Conservation (phyloP, 148 eudicot genomes). For the Rhododendron mucronatum region DNA sequence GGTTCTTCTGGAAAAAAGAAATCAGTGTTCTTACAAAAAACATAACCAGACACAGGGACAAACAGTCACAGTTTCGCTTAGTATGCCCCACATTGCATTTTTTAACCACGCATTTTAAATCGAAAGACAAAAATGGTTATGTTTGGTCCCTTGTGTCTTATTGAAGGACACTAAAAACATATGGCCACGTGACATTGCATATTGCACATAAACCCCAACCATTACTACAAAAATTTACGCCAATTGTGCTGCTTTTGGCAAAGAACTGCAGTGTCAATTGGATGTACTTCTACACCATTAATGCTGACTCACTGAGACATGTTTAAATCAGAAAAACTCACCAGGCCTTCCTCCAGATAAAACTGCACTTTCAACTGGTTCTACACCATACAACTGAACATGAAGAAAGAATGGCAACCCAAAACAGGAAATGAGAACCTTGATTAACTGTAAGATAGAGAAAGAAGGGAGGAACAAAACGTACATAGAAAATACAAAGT, state of each 20-base stretch:
- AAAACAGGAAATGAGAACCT: background rate
- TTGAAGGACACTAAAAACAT: background rate
- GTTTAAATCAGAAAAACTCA: slow-evolving; percentile 22
- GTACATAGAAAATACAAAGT: background rate
- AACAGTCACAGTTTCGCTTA: background rate
- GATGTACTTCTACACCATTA: background rate
- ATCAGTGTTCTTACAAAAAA: background rate
- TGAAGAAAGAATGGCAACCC: background rate
- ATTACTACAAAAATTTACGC: background rate
- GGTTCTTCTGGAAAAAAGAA: background rate
- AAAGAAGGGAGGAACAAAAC: background rate
- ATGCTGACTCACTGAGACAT: background rate
- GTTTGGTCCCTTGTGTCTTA: background rate
- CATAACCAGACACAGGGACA: background rate
- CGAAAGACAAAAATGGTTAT: background rate
- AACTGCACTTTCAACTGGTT: slow-evolving; percentile 88
- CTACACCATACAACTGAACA: slow-evolving; percentile 63
- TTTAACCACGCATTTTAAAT: background rate
- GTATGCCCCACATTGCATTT: background rate
- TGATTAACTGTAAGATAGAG: background rate
- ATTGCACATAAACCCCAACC: background rate
- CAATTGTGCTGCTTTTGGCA: background rate
- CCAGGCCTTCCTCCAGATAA: slow-evolving; percentile 77
- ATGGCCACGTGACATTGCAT: background rate
- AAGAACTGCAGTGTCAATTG: background rate